Evolutionary conservation across 768 basidiomycete species (phyloP).

Genomic region (Fistulinella prunicolor): DNA sequence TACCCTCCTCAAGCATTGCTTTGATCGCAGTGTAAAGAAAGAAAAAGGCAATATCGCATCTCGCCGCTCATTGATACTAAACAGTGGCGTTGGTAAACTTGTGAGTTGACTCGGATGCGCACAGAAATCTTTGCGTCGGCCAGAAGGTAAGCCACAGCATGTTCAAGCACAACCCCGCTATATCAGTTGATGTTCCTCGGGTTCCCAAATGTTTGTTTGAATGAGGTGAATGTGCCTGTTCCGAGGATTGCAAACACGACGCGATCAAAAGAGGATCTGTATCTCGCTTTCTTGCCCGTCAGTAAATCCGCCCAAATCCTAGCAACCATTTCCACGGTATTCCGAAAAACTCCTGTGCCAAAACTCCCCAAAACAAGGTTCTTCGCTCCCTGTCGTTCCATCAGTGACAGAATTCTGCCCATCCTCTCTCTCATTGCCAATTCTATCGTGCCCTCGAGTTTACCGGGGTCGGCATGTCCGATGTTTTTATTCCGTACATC

Average conservation of each 20-base stretch:
- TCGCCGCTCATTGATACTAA: no score
- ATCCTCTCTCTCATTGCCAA: conserved; percentile 66
- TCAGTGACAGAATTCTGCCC: conserved; percentile 61
- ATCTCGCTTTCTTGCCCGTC: conserved; percentile 47
- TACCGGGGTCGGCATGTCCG: conserved; percentile 6
- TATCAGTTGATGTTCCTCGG: background rate
- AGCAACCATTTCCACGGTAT: conserved; percentile 57
- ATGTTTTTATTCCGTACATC: conserved; percentile 35
- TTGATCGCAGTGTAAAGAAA: conserved; percentile 59
- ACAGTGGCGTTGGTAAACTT: no score
- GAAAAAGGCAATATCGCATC: no score
- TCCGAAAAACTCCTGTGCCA: conserved; percentile 76
- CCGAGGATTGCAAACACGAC: conserved; percentile 69
- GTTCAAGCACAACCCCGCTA: no score
- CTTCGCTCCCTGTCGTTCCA: conserved; percentile 57
- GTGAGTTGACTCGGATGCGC: no score
- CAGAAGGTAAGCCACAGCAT: no score
- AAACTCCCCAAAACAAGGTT: conserved; percentile 71
- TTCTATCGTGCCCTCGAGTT: conserved; percentile 42
- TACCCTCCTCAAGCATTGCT: conserved; percentile 83
- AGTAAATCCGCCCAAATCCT: conserved; percentile 64
- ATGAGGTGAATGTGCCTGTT: conserved; percentile 42
- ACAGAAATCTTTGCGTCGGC: no score
- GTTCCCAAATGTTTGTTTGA: conserved; percentile 36
- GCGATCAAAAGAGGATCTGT: conserved; percentile 53